Percentiles rank a stretch among this genome's conserved stretches.
phyloP scores from a whole-genome alignment of 495 filamentous ascomycete species.

The Penicillium argentinense region DNA sequence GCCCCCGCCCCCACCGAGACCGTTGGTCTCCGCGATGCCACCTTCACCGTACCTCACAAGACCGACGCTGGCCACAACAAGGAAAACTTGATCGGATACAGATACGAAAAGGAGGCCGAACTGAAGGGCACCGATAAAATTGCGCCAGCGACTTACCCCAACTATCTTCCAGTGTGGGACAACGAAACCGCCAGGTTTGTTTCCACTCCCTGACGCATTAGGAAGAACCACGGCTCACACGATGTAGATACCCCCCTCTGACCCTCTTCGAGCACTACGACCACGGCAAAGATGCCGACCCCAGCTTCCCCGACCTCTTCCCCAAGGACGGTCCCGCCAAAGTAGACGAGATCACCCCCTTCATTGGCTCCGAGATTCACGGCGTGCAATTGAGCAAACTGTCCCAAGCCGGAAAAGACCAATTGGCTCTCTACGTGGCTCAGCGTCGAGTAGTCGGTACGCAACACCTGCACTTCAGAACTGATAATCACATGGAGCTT shows the following conservation, averaged over 20 bases:
- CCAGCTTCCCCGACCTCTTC: slow-evolving; percentile 52
- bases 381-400: slow-evolving; percentile 58
- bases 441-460: slow-evolving; percentile 56
- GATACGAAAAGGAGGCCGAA: slow-evolving; percentile 44
- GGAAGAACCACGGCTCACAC: no score
- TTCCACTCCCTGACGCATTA: no score
- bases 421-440: slow-evolving; percentile 57
- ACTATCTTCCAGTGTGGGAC: slow-evolving; percentile 79
- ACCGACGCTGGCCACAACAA: slow-evolving; percentile 57
- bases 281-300: slow-evolving; percentile 52
- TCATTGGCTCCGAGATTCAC: slow-evolving; percentile 55
- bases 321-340: slow-evolving; percentile 36
- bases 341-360: slow-evolving; percentile 51
- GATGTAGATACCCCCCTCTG: slow-evolving; percentile 41
- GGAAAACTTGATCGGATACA: slow-evolving; percentile 56
- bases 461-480: slow-evolving; percentile 2
- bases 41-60: slow-evolving; percentile 36
- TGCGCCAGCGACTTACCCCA: slow-evolving; percentile 57
- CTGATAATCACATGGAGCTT: neutral
- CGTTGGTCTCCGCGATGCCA: slow-evolving; percentile 30
- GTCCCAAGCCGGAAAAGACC: slow-evolving; percentile 52
- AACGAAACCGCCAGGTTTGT: slow-evolving; percentile 50
- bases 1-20: slow-evolving; percentile 55
- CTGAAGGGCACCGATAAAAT: slow-evolving; percentile 45
- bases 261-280: slow-evolving; percentile 48